These are phyloP conservation scores for Dendrocalamus sinicus DNA, from an alignment of 176 grass and related monocot species.

Conservation along the genomic window DNA sequence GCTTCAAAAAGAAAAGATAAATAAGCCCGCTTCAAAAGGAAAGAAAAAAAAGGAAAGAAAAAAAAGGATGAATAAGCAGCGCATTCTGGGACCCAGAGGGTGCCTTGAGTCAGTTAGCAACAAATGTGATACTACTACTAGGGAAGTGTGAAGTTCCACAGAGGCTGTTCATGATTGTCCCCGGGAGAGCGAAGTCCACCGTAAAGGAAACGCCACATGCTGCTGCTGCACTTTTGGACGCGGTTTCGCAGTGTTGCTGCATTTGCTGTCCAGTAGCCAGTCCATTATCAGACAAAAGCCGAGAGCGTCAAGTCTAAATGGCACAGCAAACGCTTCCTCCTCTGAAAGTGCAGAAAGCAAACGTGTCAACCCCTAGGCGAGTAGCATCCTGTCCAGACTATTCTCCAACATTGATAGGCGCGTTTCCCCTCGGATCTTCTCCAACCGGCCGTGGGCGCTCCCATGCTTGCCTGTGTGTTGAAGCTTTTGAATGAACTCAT, in stretches of 20 bases:
- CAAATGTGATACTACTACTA: neutral
- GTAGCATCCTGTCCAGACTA: constrained; percentile 16
- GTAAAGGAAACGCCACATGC: neutral
- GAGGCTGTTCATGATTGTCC: neutral
- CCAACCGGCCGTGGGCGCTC: neutral
- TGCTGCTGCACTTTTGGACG: neutral
- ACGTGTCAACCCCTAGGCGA: constrained; percentile 28
- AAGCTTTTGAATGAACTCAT: no score
- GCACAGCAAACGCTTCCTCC: neutral
- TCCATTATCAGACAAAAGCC: neutral
- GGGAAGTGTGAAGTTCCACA: neutral
- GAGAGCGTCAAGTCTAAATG: neutral
- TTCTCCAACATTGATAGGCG: neutral
- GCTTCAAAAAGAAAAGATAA: neutral
- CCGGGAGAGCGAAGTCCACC: neutral
- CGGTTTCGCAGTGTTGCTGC: neutral
- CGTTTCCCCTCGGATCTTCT: neutral
- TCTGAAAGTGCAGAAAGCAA: neutral
- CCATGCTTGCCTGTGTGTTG: neutral
- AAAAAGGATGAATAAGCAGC: neutral
- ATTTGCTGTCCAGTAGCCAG: neutral
- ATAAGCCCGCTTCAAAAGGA: neutral
- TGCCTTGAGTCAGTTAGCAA: neutral
- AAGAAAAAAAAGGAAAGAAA: neutral
- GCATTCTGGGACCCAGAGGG: neutral